Conservation (phyloP, 768 basidiomycete genomes). For the Sporobolomyces pararoseus region DNA sequence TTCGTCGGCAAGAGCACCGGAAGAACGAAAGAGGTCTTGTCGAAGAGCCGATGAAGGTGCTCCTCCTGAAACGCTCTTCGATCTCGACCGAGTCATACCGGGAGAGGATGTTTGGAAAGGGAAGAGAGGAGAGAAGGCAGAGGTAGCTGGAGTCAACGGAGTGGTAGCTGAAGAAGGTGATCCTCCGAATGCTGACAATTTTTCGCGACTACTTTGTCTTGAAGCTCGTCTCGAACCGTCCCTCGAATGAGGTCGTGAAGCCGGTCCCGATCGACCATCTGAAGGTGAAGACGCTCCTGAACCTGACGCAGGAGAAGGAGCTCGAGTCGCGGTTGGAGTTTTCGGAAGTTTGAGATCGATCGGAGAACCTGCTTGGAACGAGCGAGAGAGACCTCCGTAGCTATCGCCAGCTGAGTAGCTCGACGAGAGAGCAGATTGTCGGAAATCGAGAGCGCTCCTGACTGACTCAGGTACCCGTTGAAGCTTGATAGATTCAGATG, state of each 20-base stretch:
- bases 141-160: slow-evolving; percentile 8
- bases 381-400: not conserved
- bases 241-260: slow-evolving; percentile 12
- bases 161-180: not conserved
- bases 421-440: slow-evolving; percentile 42
- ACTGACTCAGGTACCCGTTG: slow-evolving; percentile 53
- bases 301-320: slow-evolving; percentile 30
- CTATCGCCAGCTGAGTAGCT: not conserved
- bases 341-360: slow-evolving; percentile 18
- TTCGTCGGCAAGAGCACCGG: not conserved
- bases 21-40: slow-evolving; percentile 7
- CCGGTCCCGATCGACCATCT: not conserved
- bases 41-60: not conserved
- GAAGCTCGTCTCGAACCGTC: slow-evolving; percentile 6
- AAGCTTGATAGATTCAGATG: slow-evolving; percentile 48
- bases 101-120: slow-evolving; percentile 22
- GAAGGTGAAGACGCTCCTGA: slow-evolving; percentile 16
- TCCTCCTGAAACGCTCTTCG: slow-evolving; percentile 13
- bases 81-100: not conserved
- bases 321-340: slow-evolving; percentile 33
- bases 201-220: slow-evolving; percentile 26
- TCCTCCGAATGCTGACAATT: not conserved
- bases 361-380: slow-evolving; percentile 5
- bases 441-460: slow-evolving; percentile 51
- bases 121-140: slow-evolving; percentile 40